Conservation (phyloP, 2,329 filamentous ascomycete genomes). For the Orbilia oligospora region DNA sequence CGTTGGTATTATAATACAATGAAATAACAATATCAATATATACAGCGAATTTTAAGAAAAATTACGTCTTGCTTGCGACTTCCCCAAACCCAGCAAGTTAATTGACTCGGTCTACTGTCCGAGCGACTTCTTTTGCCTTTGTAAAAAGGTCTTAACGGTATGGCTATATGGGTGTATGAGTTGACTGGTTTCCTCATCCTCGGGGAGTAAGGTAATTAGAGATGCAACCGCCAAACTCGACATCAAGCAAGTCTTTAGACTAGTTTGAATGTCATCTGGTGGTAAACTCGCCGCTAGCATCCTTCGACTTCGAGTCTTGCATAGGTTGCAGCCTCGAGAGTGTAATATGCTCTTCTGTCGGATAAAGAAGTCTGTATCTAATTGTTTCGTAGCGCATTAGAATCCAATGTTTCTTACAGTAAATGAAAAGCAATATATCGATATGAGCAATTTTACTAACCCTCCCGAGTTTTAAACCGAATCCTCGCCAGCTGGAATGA, state of each 20-base stretch:
- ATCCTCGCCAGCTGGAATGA: slow-evolving; percentile 56
- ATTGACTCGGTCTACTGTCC: slow-evolving; percentile 3
- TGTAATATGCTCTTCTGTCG: slow-evolving; percentile 48
- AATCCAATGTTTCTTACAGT: background rate
- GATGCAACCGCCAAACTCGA: slow-evolving; percentile 54
- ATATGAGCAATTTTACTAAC: slow-evolving; percentile 18
- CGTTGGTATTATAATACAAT: slow-evolving; percentile 45
- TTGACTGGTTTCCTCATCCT: slow-evolving; percentile 59
- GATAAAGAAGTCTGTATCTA: slow-evolving; percentile 55
- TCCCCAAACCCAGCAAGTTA: background rate
- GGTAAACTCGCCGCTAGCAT: slow-evolving; percentile 47
- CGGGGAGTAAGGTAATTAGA: slow-evolving; percentile 45
- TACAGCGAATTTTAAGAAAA: slow-evolving; percentile 33
- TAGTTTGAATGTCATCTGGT: slow-evolving; percentile 52
- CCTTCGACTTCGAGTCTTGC: slow-evolving; percentile 49
- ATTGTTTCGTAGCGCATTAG: slow-evolving; percentile 1
- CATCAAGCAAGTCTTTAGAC: slow-evolving; percentile 54
- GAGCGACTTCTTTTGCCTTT: slow-evolving; percentile 40
- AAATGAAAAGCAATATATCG: background rate
- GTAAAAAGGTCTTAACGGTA: slow-evolving; percentile 52
- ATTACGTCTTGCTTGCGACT: background rate
- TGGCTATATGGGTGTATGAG: slow-evolving; percentile 59
- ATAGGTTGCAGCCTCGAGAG: slow-evolving; percentile 40
- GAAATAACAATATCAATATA: slow-evolving; percentile 36
- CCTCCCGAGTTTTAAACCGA: slow-evolving; percentile 53